These are phyloP conservation scores for Auricularia auricula-judae DNA, from an alignment of 768 basidiomycete species.

Conservation along the genomic window DNA sequence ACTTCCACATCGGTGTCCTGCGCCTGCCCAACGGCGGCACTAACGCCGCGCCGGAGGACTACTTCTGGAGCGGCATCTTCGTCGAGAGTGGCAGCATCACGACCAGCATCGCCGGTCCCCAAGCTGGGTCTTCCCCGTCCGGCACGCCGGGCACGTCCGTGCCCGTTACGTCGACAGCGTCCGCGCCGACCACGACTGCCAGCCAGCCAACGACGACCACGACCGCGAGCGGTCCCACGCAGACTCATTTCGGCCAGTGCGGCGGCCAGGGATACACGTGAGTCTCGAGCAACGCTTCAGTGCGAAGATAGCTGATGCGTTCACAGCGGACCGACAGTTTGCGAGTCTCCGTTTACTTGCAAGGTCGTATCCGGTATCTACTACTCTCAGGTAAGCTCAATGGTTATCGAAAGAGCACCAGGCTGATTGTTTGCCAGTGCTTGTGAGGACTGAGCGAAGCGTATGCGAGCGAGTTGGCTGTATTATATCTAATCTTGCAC, in stretches of 20 bases:
- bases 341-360: constrained; percentile 33
- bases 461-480: background rate
- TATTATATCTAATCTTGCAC: background rate
- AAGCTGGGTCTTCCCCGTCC: constrained; percentile 10
- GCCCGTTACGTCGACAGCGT: constrained; percentile 15
- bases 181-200: constrained; percentile 11
- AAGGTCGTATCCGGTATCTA: constrained; percentile 35
- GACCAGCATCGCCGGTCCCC: constrained; percentile 33
- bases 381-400: constrained; percentile 35
- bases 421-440: background rate
- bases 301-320: too few relatives aligned
- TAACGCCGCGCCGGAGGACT: constrained; percentile 34
- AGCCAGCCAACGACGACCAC: constrained; percentile 4
- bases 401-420: background rate
- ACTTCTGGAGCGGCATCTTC: constrained; percentile 50
- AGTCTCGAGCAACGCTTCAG: constrained; percentile 23
- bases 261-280: constrained; percentile 9
- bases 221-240: constrained; percentile 2
- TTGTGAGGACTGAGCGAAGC: background rate
- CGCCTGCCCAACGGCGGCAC: constrained; percentile 35
- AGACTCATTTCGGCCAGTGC: constrained; percentile 11
- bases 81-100: constrained; percentile 48
- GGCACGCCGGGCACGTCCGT: constrained; percentile 9
- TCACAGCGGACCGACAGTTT: constrained; percentile 36
- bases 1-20: constrained; percentile 53